Evolutionary conservation across 768 basidiomycete species (phyloP).

Genomic region (Pleurotus salmoneostramineus): DNA sequence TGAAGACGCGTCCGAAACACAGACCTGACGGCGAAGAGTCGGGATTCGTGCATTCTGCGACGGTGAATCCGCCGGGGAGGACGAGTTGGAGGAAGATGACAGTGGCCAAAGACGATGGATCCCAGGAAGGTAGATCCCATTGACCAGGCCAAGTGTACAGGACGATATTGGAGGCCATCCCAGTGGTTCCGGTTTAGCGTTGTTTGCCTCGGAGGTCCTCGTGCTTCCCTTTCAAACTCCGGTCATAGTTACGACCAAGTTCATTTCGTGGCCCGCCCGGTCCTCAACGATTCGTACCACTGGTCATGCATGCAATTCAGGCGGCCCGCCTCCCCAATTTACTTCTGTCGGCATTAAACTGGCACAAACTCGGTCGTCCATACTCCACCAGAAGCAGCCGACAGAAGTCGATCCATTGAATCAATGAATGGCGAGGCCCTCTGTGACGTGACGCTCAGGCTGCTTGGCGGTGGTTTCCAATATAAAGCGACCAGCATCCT

Average conservation of each 20-base stretch:
- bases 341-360: neutral
- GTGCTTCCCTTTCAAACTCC: neutral
- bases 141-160: conserved; percentile 70
- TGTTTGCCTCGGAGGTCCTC: no score
- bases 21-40: conserved; percentile 72
- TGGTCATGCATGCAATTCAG: neutral
- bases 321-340: neutral
- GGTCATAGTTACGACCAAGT: neutral
- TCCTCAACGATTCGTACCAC: no score
- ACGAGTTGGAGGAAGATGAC: conserved; percentile 65
- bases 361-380: neutral
- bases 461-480: no score
- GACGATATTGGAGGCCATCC: conserved; percentile 16
- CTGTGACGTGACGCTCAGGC: no score
- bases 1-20: conserved; percentile 18
- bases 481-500: no score
- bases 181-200: conserved; percentile 4
- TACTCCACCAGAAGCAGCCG: no score
- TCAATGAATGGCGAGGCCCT: no score
- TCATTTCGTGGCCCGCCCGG: neutral
- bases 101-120: conserved; percentile 62
- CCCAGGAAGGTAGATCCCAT: conserved; percentile 64
- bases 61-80: conserved; percentile 62
- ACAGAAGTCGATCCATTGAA: no score
- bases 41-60: conserved; percentile 62